Conservation (phyloP, 495 filamentous ascomycete species). For the Penicillium odoratum region DNA sequence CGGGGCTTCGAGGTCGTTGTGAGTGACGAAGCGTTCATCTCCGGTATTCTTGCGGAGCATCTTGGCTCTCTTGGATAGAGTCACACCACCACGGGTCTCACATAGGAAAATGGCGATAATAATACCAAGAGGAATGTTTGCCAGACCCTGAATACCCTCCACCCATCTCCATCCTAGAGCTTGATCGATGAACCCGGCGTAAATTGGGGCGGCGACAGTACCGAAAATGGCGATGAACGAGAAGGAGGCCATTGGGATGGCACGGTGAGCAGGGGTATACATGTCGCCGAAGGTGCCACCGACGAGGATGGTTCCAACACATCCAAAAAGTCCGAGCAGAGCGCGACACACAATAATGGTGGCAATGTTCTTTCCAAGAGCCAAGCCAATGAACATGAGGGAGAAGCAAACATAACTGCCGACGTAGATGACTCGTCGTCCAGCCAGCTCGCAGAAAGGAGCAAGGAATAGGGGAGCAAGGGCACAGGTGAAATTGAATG, state of each 20-base stretch:
- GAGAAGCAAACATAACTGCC: conserved; percentile 40
- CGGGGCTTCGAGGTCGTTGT: conserved; percentile 56
- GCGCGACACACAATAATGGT: conserved; percentile 69
- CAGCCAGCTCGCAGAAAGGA: conserved; percentile 47
- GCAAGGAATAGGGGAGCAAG: conserved; percentile 46
- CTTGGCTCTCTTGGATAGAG: conserved; percentile 57
- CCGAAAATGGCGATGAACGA: conserved; percentile 72
- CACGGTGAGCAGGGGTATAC: conserved; percentile 71
- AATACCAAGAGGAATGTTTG: conserved; percentile 61
- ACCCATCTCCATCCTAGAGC: conserved; percentile 76
- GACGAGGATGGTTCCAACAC: conserved; percentile 74
- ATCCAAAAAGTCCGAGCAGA: conserved; percentile 74
- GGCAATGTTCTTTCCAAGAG: conserved; percentile 59
- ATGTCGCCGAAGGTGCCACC: conserved; percentile 75
- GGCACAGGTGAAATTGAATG: conserved; percentile 44
- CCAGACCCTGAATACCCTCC: conserved; percentile 75
- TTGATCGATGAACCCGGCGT: conserved; percentile 71
- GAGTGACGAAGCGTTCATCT: conserved; percentile 69
- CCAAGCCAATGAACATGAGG: conserved; percentile 44
- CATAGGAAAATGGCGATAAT: conserved; percentile 54
- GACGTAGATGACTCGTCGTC: conserved; percentile 40
- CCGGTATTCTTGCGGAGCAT: conserved; percentile 53
- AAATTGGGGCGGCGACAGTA: conserved; percentile 67
- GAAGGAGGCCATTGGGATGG: conserved; percentile 79
- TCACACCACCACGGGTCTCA: conserved; percentile 69